Evolutionary conservation across 202 grass and related monocot species (phyloP), one percentile per base, ranked within the genome.

Genomic region (Alloteropsis angusta): DNA sequence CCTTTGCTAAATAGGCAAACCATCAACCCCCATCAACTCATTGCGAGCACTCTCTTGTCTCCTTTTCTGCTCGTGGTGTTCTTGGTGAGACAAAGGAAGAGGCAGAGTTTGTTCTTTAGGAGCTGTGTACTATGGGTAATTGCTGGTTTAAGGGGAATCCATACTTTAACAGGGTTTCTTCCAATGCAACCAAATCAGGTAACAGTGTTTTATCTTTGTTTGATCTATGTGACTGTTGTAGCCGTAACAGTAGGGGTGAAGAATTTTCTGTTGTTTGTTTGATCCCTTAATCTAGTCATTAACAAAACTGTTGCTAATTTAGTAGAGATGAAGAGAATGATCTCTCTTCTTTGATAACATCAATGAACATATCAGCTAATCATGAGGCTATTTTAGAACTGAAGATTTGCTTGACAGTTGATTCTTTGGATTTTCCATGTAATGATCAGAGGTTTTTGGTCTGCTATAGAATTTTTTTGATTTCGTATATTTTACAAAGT

Each of bases 101-200:
- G 41, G n/a, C 47, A 53, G 15, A 52, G 18, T 41, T 49, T 64
- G 13, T 66, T 65, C 65, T 19, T 72, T 81, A 52, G 77, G 47
- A 77, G 9, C 30, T 59, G 49, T 60, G 39, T 58, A 18, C 25
- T 53, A 98, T 95, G 92, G 95, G 92, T 25, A 98, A 98, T 83
- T 98, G 89, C 67, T 91, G 75, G 78, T 87, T 85, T 76, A 86
- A 71, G n/a, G 55, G 71, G 39, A 84, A 53, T 50, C 74, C 71
- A 42, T 93, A 85, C 59, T 84, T 89, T 34, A 88, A 95, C 61
- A 92, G 89, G 78, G 95, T 94, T 82, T 90, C 84, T 83, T 97
- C 94, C 57, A 90, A 85, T 30, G 81, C 72, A 47, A 81, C 86
- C 14, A 98, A 92, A 63, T 78, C 83, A 89, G 89, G 89, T 98